Percentiles rank a stretch among this genome's conserved stretches.
These are phyloP conservation scores for Peronospora farinosa DNA, from an alignment of 352 stramenopile genomes.

Conservation along the genomic window DNA sequence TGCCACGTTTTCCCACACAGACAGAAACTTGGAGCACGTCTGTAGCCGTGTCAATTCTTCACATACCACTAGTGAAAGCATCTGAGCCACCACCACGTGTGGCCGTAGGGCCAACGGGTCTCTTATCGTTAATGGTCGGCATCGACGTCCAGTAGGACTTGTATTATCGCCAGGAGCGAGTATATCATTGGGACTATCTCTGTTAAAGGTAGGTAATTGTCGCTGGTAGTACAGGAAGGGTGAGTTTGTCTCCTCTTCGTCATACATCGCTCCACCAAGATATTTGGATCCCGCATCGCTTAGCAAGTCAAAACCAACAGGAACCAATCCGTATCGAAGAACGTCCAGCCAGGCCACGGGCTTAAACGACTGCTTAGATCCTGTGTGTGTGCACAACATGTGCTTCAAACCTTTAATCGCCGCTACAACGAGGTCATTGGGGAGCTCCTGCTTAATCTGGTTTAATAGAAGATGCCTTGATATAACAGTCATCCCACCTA, in stretches of 20 bases:
- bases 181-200: slow-evolving; percentile 3
- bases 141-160: slow-evolving; percentile 19
- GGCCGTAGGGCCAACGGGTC: slow-evolving; percentile 50
- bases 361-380: slow-evolving; percentile 31
- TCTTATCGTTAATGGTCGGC: slow-evolving; percentile 50
- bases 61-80: slow-evolving; percentile 59
- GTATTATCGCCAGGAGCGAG: slow-evolving; percentile 5
- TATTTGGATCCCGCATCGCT: slow-evolving; percentile 15
- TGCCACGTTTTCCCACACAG: slow-evolving; percentile 50
- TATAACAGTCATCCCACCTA: slow-evolving; percentile 53
- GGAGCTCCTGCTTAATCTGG: slow-evolving; percentile 27
- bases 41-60: slow-evolving; percentile 50
- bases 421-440: slow-evolving; percentile 40
- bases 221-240: slow-evolving; percentile 51
- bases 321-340: slow-evolving; percentile 47
- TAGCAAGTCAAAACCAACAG: slow-evolving; percentile 52
- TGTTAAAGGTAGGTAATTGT: slow-evolving; percentile 31
- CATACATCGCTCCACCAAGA: slow-evolving; percentile 10
- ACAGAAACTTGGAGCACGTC: slow-evolving; percentile 32
- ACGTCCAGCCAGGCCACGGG: slow-evolving; percentile 53
- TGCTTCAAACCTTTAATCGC: slow-evolving; percentile 46
- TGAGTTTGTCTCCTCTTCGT: slow-evolving; percentile 36
- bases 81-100: slow-evolving; percentile 51
- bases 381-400: slow-evolving; percentile 39
- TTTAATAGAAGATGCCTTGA: slow-evolving; percentile 39